Evolutionary conservation across 1,284 basidiomycete species (phyloP).

Genomic region (Puccinia brachypodii): DNA sequence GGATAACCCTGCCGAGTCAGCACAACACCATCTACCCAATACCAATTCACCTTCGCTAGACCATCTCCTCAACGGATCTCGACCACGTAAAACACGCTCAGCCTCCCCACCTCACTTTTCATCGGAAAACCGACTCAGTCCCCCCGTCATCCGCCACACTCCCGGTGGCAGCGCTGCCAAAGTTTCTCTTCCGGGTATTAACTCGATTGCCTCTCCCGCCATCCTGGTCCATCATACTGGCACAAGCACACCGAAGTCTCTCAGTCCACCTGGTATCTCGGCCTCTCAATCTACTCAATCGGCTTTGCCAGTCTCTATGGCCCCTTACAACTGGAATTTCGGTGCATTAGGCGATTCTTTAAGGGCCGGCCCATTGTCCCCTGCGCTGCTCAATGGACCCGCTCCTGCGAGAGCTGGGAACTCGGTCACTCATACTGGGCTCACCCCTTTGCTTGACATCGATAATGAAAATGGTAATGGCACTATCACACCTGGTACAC

Average conservation of each 20-base stretch:
- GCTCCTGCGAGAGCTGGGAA: conserved; percentile 57
- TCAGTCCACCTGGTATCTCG: conserved; percentile 5
- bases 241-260: conserved; percentile 16
- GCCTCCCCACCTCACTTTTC: conserved; percentile 9
- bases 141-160: conserved; percentile 35
- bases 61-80: conserved; percentile 26
- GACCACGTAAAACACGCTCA: conserved; percentile 21
- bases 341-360: conserved; percentile 66
- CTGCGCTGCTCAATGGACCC: conserved; percentile 91
- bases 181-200: conserved; percentile 41
- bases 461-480: conserved; percentile 67
- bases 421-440: conserved; percentile 47
- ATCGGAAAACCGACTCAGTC: conserved; percentile 19
- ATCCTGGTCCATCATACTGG: conserved; percentile 21
- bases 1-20: conserved; percentile 49
- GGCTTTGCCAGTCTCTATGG: conserved; percentile 8
- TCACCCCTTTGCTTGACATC: conserved; percentile 18
- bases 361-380: conserved; percentile 83
- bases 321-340: conserved; percentile 30
- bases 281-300: conserved; percentile 29
- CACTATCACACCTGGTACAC: conserved; percentile 55
- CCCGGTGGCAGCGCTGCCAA: conserved; percentile 31
- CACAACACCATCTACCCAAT: background rate
- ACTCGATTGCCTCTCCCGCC: conserved; percentile 33
- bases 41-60: conserved; percentile 38